These are phyloP conservation scores for Suillus ampliporus DNA, from an alignment of 768 basidiomycete species.

Conservation along the genomic window DNA sequence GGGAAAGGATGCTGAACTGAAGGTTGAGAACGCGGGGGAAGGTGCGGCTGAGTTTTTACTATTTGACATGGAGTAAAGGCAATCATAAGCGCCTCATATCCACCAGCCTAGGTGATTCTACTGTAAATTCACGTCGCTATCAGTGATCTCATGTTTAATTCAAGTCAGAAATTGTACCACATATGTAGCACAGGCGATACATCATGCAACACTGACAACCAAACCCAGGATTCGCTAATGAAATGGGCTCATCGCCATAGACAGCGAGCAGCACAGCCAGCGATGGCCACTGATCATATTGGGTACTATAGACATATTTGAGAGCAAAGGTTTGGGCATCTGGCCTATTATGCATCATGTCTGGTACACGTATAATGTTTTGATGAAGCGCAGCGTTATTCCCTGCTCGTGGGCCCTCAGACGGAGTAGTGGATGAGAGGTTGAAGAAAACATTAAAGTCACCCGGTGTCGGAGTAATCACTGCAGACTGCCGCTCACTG, in stretches of 20 bases:
- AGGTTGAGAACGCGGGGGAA: conserved; percentile 69
- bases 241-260: background rate
- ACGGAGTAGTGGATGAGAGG: background rate
- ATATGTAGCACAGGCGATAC: too few species aligned
- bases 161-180: background rate
- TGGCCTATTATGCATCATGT: background rate
- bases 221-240: too few species aligned
- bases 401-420: background rate
- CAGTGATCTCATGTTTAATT: background rate
- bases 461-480: too few species aligned
- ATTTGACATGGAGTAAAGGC: conserved; percentile 70
- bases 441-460: too few species aligned
- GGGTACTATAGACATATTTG: background rate
- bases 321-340: background rate
- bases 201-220: too few species aligned
- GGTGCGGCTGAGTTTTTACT: conserved; percentile 74
- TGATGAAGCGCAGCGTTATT: too few species aligned
- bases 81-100: background rate
- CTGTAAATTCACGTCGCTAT: background rate
- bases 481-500: background rate
- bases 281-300: background rate
- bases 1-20: conserved; percentile 38
- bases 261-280: too few species aligned
- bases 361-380: background rate
- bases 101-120: background rate